Evolutionary conservation across 495 filamentous ascomycete species (phyloP).

Genomic region (Neurospora pannonica): DNA sequence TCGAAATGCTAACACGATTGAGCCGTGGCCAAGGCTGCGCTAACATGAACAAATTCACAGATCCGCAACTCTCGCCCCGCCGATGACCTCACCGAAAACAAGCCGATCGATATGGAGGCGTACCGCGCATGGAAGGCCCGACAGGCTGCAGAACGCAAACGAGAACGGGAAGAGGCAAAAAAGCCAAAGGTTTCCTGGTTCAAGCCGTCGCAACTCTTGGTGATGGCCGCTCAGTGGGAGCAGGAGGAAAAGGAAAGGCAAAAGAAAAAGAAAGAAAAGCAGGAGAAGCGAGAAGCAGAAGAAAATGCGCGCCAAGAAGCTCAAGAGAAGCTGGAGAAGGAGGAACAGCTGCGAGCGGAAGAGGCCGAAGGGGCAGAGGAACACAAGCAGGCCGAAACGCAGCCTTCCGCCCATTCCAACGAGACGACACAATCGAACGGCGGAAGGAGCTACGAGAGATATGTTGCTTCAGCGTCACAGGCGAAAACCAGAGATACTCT

Average conservation of each 20-base stretch:
- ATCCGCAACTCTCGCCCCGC: neutral
- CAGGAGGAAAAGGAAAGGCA: neutral
- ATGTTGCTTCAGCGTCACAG: constrained; percentile 8
- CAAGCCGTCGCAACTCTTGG: neutral
- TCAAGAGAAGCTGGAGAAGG: constrained; percentile 2
- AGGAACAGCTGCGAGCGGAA: constrained; percentile 6
- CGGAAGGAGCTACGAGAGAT: constrained; percentile 35
- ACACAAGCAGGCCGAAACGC: neutral
- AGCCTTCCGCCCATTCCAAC: constrained; percentile 15
- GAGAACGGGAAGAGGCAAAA: neutral
- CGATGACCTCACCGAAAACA: neutral
- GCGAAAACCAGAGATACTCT: neutral
- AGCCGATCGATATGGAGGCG: neutral
- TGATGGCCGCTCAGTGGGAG: neutral
- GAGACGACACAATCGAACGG: constrained; percentile 36
- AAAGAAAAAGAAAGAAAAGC: neutral
- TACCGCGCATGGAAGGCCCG: neutral
- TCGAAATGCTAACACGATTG: neutral
- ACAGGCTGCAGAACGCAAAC: neutral
- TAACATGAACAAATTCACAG: neutral
- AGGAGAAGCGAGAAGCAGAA: neutral
- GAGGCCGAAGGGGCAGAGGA: neutral
- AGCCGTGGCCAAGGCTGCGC: neutral
- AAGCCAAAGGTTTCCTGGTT: neutral
- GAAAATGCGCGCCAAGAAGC: constrained; percentile 3